phyloP scores from a whole-genome alignment of 1,284 basidiomycete species.

The Boletellus sp. region DNA sequence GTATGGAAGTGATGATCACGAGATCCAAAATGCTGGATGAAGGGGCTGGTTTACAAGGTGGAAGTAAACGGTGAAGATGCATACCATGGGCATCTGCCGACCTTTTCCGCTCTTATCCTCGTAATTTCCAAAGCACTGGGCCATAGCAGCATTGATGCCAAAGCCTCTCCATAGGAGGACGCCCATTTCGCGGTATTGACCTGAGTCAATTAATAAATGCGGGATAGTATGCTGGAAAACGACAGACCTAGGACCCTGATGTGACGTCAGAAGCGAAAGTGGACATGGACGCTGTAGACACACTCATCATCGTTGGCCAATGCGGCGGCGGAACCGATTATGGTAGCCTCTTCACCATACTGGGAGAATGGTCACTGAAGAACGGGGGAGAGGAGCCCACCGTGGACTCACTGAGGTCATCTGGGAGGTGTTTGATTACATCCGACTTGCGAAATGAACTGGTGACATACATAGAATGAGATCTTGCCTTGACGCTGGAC shows the following conservation, averaged over 20 bases:
- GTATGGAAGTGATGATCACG: constrained; percentile 85
- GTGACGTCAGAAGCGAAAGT: constrained; percentile 11
- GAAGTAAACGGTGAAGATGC: constrained; percentile 14
- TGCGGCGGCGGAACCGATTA: constrained; percentile 87
- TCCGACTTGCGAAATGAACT: constrained; percentile 8
- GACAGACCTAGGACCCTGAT: constrained; percentile 59
- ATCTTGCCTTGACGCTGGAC: constrained; percentile 93
- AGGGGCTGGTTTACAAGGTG: constrained; percentile 4
- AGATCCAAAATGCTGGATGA: constrained; percentile 79
- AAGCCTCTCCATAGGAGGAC: constrained; percentile 89
- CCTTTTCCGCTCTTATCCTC: constrained; percentile 84
- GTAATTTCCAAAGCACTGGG: constrained; percentile 84
- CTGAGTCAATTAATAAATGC: constrained; percentile 34
- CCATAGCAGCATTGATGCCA: constrained; percentile 70
- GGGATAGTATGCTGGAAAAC: not conserved
- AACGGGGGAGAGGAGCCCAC: not conserved
- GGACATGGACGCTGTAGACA: constrained; percentile 31
- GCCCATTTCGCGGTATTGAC: constrained; percentile 87
- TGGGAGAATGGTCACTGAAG: constrained; percentile 31
- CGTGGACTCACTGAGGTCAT: constrained; percentile 66
- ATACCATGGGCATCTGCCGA: constrained; percentile 83
- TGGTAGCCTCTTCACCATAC: constrained; percentile 90
- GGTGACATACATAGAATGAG: constrained; percentile 78
- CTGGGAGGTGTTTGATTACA: constrained; percentile 33
- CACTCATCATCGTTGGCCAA: constrained; percentile 84